Percentiles rank a stretch among this genome's conserved stretches.
Conservation (phyloP, 805 yeast genomes). For the Saccharomycopsis capsularis region DNA sequence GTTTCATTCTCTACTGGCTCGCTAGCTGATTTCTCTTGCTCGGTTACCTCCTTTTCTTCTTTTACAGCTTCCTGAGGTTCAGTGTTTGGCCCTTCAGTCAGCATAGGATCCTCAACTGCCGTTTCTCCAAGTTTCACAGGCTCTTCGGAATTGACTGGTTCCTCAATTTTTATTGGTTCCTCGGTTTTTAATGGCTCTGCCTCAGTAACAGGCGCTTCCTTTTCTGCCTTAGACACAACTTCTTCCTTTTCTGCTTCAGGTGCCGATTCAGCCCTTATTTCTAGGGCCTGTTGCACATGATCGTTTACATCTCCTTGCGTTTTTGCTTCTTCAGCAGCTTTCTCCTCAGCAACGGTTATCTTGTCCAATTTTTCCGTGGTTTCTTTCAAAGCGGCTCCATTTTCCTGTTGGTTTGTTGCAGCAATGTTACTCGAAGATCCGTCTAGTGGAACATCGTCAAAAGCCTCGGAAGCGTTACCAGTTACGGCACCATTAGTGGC, state of each 20-base stretch:
- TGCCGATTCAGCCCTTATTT: not conserved
- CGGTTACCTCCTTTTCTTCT: conserved; percentile 18
- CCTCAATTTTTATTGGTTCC: conserved; percentile 11
- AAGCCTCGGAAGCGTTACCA: conserved; percentile 3
- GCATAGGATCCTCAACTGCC: conserved; percentile 6
- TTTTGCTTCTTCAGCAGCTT: not conserved
- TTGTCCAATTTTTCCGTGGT: conserved; percentile 4
- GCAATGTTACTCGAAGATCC: conserved; percentile 2
- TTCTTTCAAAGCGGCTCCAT: conserved; percentile 1
- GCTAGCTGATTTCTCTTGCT: conserved; percentile 1
- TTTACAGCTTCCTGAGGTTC: conserved; percentile 10
- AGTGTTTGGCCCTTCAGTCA: conserved; percentile 13
- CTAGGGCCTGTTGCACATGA: not conserved
- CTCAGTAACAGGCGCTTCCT: conserved; percentile 11
- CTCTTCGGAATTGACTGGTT: conserved; percentile 20
- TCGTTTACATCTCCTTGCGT: not conserved
- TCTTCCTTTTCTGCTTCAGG: not conserved
- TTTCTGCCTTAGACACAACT: not conserved
- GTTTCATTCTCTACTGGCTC: not conserved
- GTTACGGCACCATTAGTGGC: no score
- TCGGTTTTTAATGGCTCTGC: conserved; percentile 13
- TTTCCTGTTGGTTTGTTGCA: not conserved
- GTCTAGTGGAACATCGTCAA: conserved; percentile 19
- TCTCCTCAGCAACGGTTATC: conserved; percentile 3
- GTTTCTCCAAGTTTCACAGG: conserved; percentile 18